Conservation (phyloP, 2,329 filamentous ascomycete species). For the Hysterium pulicare region DNA sequence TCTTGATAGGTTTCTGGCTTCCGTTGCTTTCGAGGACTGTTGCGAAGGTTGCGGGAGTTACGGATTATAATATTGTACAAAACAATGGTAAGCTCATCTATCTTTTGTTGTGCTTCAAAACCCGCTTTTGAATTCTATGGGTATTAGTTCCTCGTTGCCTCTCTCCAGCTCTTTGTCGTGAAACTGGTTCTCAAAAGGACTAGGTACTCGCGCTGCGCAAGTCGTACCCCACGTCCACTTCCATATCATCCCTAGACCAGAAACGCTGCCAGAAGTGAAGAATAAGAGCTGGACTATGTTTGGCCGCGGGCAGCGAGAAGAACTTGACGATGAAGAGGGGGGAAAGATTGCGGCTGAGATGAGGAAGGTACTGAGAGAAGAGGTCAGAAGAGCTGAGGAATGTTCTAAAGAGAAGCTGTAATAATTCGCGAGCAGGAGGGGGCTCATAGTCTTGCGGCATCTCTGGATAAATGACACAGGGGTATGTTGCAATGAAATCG, state of each 20-base stretch:
- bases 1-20: constrained; percentile 55
- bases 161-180: neutral
- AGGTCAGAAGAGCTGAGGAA: constrained; percentile 27
- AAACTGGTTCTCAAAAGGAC: neutral
- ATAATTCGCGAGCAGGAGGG: neutral
- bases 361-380: constrained; percentile 38
- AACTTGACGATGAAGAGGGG: constrained; percentile 74
- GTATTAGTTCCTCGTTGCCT: neutral
- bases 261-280: constrained; percentile 49
- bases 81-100: constrained; percentile 36
- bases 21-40: constrained; percentile 71
- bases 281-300: constrained; percentile 77
- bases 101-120: neutral
- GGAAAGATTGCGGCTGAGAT: constrained; percentile 54
- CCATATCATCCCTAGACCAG: constrained; percentile 83
- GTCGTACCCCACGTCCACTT: constrained; percentile 94
- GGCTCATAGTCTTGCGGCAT: too few relatives aligned
- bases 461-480: too few relatives aligned
- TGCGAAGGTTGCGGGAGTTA: constrained; percentile 63
- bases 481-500: too few relatives aligned
- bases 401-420: constrained; percentile 6
- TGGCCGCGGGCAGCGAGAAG: constrained; percentile 67
- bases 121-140: constrained; percentile 1
- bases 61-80: constrained; percentile 94
- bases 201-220: constrained; percentile 78